phyloP scores from a whole-genome alignment of 1,139 yeast genomes.

The Protomyces arabidopsidicola region DNA sequence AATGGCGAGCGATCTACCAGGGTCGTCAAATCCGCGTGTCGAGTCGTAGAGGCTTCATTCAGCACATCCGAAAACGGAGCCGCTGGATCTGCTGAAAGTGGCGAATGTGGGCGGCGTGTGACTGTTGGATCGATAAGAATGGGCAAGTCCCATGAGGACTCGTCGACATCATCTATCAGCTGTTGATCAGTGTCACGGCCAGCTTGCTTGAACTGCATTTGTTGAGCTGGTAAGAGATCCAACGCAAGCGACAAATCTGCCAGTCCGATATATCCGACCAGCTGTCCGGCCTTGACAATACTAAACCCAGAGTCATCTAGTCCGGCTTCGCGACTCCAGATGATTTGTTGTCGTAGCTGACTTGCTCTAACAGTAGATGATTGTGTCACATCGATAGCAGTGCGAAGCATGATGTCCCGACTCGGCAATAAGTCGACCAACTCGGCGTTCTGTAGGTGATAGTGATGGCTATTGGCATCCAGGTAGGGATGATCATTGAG shows the following conservation, averaged over 20 bases:
- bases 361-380: not conserved
- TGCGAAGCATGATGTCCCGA: conserved; percentile 10
- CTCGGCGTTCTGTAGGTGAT: not conserved
- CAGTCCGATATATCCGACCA: conserved; percentile 27
- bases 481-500: conserved; percentile 24
- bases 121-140: conserved; percentile 1
- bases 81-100: not conserved
- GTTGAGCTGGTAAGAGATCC: conserved; percentile 2
- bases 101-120: not conserved
- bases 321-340: not conserved
- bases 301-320: conserved; percentile 25
- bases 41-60: not conserved
- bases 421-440: conserved; percentile 12
- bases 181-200: not conserved
- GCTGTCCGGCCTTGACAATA: conserved; percentile 17
- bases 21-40: not conserved
- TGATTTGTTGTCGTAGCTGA: conserved; percentile 3
- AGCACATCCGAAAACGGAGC: not conserved
- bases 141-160: not conserved
- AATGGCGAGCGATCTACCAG: conserved; percentile 25
- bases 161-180: not conserved
- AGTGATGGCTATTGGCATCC: not conserved
- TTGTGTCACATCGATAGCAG: conserved; percentile 6
- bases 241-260: conserved; percentile 23
- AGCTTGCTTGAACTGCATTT: not conserved